A percentile compares a stretch with the other conserved stretches of the same genome.
Conservation (phyloP, 331 rosid species). For the Phaseolus coccineus region DNA sequence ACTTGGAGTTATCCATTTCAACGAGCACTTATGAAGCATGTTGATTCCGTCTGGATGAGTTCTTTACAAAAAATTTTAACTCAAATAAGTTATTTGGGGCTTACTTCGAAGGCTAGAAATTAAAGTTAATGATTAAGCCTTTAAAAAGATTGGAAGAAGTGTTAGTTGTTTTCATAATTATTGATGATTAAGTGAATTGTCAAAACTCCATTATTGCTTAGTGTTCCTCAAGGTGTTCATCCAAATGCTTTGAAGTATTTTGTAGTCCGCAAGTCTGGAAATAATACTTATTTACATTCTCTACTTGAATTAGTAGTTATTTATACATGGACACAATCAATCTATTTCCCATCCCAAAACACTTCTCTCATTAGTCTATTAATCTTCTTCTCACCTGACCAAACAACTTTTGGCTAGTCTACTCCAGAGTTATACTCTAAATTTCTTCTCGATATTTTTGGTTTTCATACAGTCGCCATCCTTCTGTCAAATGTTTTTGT, state of each 20-base stretch:
- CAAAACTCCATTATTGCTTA: neutral
- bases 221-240: too few relatives aligned
- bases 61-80: neutral
- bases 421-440: neutral
- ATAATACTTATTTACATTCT: neutral
- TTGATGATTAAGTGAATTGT: neutral
- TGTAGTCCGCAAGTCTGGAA: too few relatives aligned
- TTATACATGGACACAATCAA: neutral
- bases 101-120: neutral
- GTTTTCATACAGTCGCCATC: conserved; percentile 57
- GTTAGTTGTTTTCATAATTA: neutral
- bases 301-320: neutral
- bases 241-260: too few relatives aligned
- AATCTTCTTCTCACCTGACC: neutral
- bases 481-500: conserved; percentile 46
- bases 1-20: neutral
- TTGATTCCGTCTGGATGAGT: neutral
- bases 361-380: neutral
- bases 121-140: neutral
- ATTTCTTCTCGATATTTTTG: neutral
- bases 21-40: neutral
- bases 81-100: neutral
- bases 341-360: neutral
- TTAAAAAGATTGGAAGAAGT: neutral
- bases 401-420: neutral